Percentiles rank a stretch among this genome's conserved stretches.
Evolutionary conservation across 176 grass and related monocot genomes (phyloP).

Genomic region (Oryza meridionalis): DNA sequence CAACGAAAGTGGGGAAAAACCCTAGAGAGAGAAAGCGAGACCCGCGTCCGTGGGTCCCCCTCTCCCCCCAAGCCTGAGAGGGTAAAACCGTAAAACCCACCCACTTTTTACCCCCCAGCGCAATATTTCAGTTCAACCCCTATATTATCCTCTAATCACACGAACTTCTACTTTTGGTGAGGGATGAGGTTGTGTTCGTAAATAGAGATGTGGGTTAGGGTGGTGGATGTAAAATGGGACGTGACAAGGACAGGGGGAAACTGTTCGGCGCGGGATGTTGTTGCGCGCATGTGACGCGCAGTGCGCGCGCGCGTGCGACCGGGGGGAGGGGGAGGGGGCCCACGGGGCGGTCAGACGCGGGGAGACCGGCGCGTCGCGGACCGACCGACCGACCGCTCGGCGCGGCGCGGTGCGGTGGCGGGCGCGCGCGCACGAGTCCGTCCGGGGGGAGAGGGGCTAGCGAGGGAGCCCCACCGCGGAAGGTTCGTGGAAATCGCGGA

Average conservation of each 20-base stretch:
- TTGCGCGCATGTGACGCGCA: neutral
- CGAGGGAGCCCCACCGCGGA: neutral
- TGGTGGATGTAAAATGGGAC: neutral
- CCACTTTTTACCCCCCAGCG: neutral
- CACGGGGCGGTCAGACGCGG: neutral
- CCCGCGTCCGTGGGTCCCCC: neutral
- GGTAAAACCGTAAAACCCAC: constrained; percentile 12
- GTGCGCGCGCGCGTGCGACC: neutral
- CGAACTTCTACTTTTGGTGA: neutral
- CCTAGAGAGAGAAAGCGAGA: constrained; percentile 32
- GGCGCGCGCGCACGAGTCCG: too few species aligned
- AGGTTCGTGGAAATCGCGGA: neutral
- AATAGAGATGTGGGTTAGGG: too few species aligned
- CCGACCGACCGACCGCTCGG: neutral
- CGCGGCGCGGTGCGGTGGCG: too few species aligned
- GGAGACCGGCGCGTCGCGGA: neutral
- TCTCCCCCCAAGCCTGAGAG: neutral
- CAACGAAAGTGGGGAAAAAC: constrained; percentile 32
- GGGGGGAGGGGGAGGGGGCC: neutral
- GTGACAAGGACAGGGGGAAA: neutral
- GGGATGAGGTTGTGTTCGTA: too few species aligned
- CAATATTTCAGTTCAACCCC: neutral
- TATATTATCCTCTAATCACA: too few species aligned
- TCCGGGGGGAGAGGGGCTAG: too few species aligned
- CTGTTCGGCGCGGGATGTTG: neutral